Evolutionary conservation across 2,329 filamentous ascomycete genomes (phyloP).

Genomic region (Aureobasidium leucospermi): DNA sequence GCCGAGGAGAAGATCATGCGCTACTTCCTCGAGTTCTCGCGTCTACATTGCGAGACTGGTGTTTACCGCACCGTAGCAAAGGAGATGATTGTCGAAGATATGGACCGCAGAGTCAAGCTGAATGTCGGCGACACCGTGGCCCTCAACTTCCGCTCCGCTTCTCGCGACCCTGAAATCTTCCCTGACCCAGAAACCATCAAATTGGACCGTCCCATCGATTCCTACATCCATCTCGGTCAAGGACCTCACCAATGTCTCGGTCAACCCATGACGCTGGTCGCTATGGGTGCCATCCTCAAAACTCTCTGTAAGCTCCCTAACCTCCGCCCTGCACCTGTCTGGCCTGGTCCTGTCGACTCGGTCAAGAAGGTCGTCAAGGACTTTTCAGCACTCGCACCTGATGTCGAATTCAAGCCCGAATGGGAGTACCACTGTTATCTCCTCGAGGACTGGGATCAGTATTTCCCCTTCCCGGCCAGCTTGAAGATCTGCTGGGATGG

Average conservation of each 20-base stretch:
- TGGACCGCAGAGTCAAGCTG: slow-evolving; percentile 25
- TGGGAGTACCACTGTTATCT: slow-evolving; percentile 37
- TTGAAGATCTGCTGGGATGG: slow-evolving; percentile 11
- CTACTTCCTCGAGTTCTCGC: slow-evolving; percentile 42
- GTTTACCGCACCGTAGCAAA: slow-evolving; percentile 32
- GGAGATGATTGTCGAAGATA: slow-evolving; percentile 28
- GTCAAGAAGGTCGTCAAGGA: slow-evolving; percentile 38
- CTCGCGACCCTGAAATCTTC: slow-evolving; percentile 34
- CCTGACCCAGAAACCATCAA: slow-evolving; percentile 34
- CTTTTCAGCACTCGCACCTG: slow-evolving; percentile 21
- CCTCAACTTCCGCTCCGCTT: slow-evolving; percentile 37
- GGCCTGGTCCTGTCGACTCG: slow-evolving; percentile 29
- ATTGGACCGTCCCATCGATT: slow-evolving; percentile 31
- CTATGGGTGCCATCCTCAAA: slow-evolving; percentile 40
- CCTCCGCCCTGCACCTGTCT: slow-evolving; percentile 32
- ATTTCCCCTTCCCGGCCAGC: slow-evolving; percentile 40
- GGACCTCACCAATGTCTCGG: slow-evolving; percentile 36
- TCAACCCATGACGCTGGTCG: slow-evolving; percentile 32
- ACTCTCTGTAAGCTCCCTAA: slow-evolving; percentile 34
- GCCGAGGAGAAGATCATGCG: slow-evolving; percentile 43
- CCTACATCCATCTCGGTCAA: slow-evolving; percentile 39
- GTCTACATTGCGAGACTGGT: slow-evolving; percentile 38
- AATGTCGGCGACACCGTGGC: slow-evolving; percentile 34
- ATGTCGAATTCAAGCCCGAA: slow-evolving; percentile 27
- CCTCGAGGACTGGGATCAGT: slow-evolving; percentile 42